A percentile compares a stretch with the other conserved stretches of the same genome.
Conservation (phyloP, 1,284 basidiomycete genomes). For the Puccinia brachypodii region DNA sequence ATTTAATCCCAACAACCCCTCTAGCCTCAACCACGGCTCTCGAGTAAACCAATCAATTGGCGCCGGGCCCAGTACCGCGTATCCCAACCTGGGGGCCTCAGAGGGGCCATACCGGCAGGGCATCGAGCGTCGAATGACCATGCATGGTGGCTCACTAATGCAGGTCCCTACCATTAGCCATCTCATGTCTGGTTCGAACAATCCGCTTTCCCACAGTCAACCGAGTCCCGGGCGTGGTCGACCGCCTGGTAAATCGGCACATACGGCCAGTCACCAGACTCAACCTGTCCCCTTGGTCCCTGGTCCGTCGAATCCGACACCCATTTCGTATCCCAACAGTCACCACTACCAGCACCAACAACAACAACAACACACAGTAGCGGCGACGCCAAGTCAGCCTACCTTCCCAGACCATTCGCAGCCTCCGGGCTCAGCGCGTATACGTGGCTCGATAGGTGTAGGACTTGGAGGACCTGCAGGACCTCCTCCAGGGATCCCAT, state of each 20-base stretch:
- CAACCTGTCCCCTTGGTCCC: neutral
- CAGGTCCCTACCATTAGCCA: slow-evolving; percentile 39
- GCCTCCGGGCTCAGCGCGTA: neutral
- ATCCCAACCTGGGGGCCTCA: neutral
- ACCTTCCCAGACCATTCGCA: neutral
- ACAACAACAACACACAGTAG: neutral
- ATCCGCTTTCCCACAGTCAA: neutral
- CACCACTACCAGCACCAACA: neutral
- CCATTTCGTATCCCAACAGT: neutral
- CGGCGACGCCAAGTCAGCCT: neutral
- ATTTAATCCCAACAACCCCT: neutral
- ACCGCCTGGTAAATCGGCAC: neutral
- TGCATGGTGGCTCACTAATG: slow-evolving; percentile 11
- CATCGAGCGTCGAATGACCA: slow-evolving; percentile 35
- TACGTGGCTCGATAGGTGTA: neutral
- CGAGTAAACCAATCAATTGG: neutral
- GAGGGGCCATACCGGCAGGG: neutral
- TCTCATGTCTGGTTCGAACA: neutral
- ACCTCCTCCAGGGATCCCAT: slow-evolving; percentile 7
- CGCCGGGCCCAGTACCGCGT: neutral
- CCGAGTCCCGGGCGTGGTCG: neutral
- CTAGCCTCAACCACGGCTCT: slow-evolving; percentile 8
- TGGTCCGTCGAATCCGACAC: neutral
- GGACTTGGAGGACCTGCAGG: too few species aligned
- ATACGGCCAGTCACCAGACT: neutral